Percentiles rank a stretch among this genome's conserved stretches.
Evolutionary conservation across 1,139 yeast species (phyloP).

Genomic region (Saccharomyces pastorianus): DNA sequence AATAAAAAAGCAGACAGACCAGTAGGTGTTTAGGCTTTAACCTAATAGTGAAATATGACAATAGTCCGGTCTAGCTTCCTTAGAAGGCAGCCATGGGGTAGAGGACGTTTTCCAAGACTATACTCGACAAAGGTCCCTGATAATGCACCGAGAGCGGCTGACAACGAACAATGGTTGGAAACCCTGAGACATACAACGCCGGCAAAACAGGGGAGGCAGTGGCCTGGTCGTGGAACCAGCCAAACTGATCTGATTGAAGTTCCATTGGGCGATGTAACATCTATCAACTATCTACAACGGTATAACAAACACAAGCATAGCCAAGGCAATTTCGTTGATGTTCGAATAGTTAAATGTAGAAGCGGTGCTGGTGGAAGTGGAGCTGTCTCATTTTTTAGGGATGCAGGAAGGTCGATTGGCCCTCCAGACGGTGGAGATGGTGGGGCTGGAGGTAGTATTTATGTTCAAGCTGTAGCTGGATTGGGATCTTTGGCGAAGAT

Average conservation of each 20-base stretch:
- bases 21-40: too few relatives aligned
- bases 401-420: constrained; percentile 75
- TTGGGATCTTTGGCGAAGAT: constrained; percentile 63
- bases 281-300: constrained; percentile 27
- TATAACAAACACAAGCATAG: constrained; percentile 36
- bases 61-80: neutral
- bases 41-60: too few relatives aligned
- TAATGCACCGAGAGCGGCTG: constrained; percentile 41
- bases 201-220: neutral
- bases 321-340: constrained; percentile 43
- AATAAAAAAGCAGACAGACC: too few relatives aligned
- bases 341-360: constrained; percentile 53
- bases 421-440: constrained; percentile 99
- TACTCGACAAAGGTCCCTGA: constrained; percentile 20
- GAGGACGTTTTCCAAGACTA: neutral
- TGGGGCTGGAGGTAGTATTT: constrained; percentile 84
- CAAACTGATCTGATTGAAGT: constrained; percentile 21
- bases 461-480: constrained; percentile 69
- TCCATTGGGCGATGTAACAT: constrained; percentile 32
- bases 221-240: neutral
- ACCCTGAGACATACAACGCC: constrained; percentile 13
- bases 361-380: constrained; percentile 92
- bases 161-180: constrained; percentile 42
- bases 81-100: neutral
- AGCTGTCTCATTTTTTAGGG: constrained; percentile 73